These are phyloP conservation scores for Cyclotella choctawhatcheeana DNA, from an alignment of 108 stramenopile genomes.

Conservation along the genomic window DNA sequence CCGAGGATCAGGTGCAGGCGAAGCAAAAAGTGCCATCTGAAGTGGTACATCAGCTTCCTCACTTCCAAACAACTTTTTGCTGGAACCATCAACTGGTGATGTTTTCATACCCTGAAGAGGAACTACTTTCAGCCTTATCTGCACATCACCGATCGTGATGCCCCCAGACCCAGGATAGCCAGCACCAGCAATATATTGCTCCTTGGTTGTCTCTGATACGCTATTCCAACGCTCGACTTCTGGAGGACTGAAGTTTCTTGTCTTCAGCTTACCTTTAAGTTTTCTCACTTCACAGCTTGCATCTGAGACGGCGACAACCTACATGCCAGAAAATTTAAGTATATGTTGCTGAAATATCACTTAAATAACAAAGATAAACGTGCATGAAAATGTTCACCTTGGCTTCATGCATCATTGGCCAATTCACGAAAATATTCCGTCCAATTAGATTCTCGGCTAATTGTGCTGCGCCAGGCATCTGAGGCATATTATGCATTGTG, in stretches of 20 bases:
- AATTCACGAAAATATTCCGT: slow-evolving; percentile 91
- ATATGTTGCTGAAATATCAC: too few relatives aligned
- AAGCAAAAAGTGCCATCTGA: slow-evolving; percentile 90
- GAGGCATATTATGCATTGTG: slow-evolving; percentile 72
- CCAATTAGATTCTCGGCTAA: slow-evolving; percentile 83
- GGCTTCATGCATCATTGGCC: slow-evolving; percentile 99
- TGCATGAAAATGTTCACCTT: slow-evolving; percentile 40
- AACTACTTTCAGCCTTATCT: slow-evolving; percentile 81
- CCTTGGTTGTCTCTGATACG: slow-evolving; percentile 67
- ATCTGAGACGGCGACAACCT: slow-evolving; percentile 89
- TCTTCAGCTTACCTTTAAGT: slow-evolving; percentile 53
- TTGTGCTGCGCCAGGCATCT: slow-evolving; percentile 67
- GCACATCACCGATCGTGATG: slow-evolving; percentile 87
- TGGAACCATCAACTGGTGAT: slow-evolving; percentile 85
- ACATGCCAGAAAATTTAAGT: background rate
- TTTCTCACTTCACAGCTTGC: slow-evolving; percentile 65
- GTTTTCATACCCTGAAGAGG: slow-evolving; percentile 95
- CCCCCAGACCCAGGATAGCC: slow-evolving; percentile 87
- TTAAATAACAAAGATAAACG: background rate
- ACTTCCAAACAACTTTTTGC: slow-evolving; percentile 89
- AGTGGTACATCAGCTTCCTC: slow-evolving; percentile 95
- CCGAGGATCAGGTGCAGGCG: slow-evolving; percentile 95
- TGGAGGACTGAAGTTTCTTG: slow-evolving; percentile 36
- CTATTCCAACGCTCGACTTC: slow-evolving; percentile 68
- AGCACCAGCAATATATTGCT: slow-evolving; percentile 78